phyloP scores from a whole-genome alignment of 78 protist genomes.

The Paulinella micropora region DNA sequence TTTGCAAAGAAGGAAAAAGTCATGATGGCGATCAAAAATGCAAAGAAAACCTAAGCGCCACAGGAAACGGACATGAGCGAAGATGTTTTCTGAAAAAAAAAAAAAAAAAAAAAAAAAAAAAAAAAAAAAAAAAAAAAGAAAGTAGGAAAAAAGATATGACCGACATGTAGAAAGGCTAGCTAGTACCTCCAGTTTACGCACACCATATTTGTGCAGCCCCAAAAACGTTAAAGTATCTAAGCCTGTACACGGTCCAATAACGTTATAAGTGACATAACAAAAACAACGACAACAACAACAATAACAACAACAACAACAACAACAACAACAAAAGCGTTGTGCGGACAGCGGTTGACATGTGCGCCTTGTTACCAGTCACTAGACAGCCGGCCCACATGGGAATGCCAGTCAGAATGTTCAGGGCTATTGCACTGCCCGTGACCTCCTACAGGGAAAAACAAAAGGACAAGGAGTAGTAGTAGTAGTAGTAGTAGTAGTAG shows the following conservation, averaged over 20 bases:
- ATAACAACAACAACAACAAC: no score
- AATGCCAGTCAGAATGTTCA: neutral
- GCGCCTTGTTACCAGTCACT: constrained; percentile 7
- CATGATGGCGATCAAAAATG: neutral
- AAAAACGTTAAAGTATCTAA: constrained; percentile 22
- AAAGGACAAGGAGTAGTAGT: neutral
- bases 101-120: neutral
- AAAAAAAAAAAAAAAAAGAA: neutral
- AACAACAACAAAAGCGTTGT: no score
- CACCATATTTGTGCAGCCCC: constrained; percentile 7
- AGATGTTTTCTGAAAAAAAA: no score
- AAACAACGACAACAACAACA: no score
- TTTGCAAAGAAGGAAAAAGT: neutral
- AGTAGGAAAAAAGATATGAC: no score
- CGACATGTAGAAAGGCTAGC: neutral
- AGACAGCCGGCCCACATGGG: constrained; percentile 12
- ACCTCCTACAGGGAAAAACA: no score
- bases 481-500: no score
- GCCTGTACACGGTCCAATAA: no score
- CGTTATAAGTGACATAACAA: no score
- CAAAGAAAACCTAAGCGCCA: no score
- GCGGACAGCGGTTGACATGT: no score
- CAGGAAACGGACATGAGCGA: no score
- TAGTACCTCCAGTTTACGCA: constrained; percentile 15
- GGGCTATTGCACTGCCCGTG: constrained; percentile 12